Base-by-base conservation (phyloP, 139 green algal species). In the Choricystis sp. region DNA sequence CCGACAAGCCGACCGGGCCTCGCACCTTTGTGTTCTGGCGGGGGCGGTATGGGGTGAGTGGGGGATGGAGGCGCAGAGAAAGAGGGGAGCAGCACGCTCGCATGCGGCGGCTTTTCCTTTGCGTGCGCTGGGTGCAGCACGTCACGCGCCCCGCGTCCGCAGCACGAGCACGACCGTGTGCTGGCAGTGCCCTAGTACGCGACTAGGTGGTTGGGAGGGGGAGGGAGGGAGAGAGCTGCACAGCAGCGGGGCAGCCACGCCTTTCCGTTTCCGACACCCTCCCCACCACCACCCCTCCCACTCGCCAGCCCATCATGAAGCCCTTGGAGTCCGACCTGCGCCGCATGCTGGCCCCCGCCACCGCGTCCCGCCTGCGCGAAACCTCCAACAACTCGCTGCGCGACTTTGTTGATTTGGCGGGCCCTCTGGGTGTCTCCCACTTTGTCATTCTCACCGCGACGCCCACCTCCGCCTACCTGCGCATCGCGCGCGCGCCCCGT, bases 371-470 rank as follows among this genome's bases (percentile, higher is more conserved):
- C 40, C 81, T 98, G 3, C 80, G 86, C 77, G 86, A 94, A 68
- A 86, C 77, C 30, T 85, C 79, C 63, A 29, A 59, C 1, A 97
- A 97, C 73, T 78, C 70, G 26, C 69, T 98, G 49, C 94, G 92
- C 64, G 94, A 99, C 73, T 99, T 98, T 78, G 75, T 99, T 29
- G 63, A 92, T 4, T 87, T 99, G 60, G 81, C 87, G 3, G 93
- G 91, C 0, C 91, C 91, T 0, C 72, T 99, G 66, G 93, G 94
- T 0, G 86, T 99, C 21, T 92, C 80, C 14, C 94, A 99, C 76
- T 90, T 98, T 57, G 40, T 98, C 21, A 86, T 97, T 3, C 82
- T 99, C 14, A 89, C 83, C 20, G 81, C 86, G 25, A 97, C 90
- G 1, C 74, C 95, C 22, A 82, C 77, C 26, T 68, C 75, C 20